Base-by-base conservation (phyloP, 2,329 filamentous ascomycete species). In the Diaporthe amygdali region DNA sequence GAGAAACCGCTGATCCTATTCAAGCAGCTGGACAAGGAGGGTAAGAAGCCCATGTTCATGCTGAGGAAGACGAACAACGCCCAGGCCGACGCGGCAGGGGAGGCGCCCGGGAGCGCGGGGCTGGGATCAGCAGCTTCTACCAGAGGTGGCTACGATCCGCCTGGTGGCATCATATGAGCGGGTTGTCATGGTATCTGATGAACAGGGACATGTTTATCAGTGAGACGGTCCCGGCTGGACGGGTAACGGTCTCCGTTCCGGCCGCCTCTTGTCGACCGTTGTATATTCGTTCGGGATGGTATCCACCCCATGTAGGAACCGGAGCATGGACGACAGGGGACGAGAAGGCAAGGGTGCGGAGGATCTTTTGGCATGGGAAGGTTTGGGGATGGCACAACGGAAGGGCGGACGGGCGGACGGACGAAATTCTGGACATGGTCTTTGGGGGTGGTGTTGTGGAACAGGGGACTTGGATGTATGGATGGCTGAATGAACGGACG, bases 31-130 rank as follows among this genome's bases (percentile, higher is more conserved):
- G 95, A 98, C 79, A 95, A 95, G 81, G 96, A 98, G 84, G 96
- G 96, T 56, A 93, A 97, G 83, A 99, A 98, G 81, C 96, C 96
- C 27, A 98, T 98, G 96, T 99, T 99, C 79, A 99, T 99, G 96
- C 85, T 99, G 70, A 87, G 96, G 70, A 91, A 91, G 81, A 91
- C 88, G 41, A 89, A 88, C 59, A 86, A 85, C 47, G 86, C 87
- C 12, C 83, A 83, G 66, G 82, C 82, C 30, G 88, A 90, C 64
- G 71, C 76, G 12, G 75, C 76, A 2, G 78, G 74, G 20, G 86
- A 87, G 54, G 82, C 84, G 1, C 87, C 87, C 12, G 87, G 88
- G 20, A 89, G 87, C 73, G 88, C 87, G 8, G 88, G 88, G 14
- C 79, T 90, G 32, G 83, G 82, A 12, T 74, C 76, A 37, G 81